Percentiles rank a stretch among this genome's conserved stretches.
These are phyloP conservation scores for Talaromyces pinophilus DNA, from an alignment of 2,329 filamentous ascomycete genomes.

Conservation along the genomic window DNA sequence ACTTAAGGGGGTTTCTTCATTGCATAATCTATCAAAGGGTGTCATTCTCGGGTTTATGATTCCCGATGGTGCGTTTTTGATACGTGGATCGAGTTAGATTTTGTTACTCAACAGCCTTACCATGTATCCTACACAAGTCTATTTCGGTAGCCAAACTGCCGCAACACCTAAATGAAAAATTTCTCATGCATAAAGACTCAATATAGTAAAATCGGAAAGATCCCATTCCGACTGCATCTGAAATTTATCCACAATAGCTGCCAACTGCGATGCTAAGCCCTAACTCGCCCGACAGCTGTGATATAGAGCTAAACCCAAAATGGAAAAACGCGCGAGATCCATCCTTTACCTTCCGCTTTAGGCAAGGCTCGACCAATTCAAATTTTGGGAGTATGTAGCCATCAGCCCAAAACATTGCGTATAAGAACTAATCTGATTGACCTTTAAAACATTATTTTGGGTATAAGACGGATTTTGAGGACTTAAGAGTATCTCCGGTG, in stretches of 20 bases:
- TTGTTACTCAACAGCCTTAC: not conserved
- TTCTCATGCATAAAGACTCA: not conserved
- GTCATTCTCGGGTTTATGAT: not conserved
- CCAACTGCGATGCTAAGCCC: not conserved
- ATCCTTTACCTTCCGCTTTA: not conserved
- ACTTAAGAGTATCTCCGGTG: constrained; percentile 10
- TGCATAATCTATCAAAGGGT: not conserved
- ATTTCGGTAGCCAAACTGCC: not conserved
- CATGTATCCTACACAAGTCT: not conserved
- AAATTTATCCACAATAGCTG: not conserved
- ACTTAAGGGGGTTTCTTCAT: not conserved
- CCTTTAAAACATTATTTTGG: not conserved
- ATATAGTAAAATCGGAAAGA: not conserved
- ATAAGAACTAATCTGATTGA: not conserved
- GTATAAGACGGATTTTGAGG: constrained; percentile 1
- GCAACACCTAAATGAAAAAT: not conserved
- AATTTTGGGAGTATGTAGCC: not conserved
- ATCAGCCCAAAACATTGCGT: not conserved
- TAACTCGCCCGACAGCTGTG: not conserved
- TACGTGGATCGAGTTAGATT: not conserved
- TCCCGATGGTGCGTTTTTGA: not conserved
- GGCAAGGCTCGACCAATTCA: not conserved
- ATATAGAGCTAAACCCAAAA: not conserved
- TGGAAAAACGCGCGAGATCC: constrained; percentile 20
- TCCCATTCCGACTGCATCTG: not conserved